Conservation (phyloP, 2,329 filamentous ascomycete genomes). For the Neopestalotiopsis clavispora region DNA sequence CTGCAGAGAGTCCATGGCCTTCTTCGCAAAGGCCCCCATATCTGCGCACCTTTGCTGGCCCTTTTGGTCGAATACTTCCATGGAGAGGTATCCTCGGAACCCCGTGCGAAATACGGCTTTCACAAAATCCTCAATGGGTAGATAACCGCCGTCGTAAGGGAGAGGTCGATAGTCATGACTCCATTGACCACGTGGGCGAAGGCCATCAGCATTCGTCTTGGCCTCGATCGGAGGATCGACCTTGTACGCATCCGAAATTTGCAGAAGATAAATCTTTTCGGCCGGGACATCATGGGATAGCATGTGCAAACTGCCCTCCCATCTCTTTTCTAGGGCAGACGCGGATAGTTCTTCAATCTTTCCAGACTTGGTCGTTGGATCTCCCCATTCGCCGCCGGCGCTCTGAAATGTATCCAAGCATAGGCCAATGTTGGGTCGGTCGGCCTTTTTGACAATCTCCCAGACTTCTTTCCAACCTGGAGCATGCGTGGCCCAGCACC, state of each 20-base stretch:
- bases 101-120: constrained; percentile 71
- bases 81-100: constrained; percentile 68
- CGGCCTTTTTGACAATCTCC: constrained; percentile 67
- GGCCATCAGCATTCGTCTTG: constrained; percentile 52
- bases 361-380: constrained; percentile 69
- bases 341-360: constrained; percentile 50
- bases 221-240: constrained; percentile 59
- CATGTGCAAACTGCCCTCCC: constrained; percentile 58
- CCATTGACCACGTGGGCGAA: constrained; percentile 69
- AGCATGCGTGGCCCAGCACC: constrained; percentile 79
- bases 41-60: constrained; percentile 52
- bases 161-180: constrained; percentile 73
- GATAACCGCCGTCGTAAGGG: constrained; percentile 72
- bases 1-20: constrained; percentile 54
- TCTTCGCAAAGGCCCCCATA: constrained; percentile 52
- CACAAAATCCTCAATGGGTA: constrained; percentile 69
- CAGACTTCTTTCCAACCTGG: constrained; percentile 72
- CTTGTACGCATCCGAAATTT: constrained; percentile 77
- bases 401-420: constrained; percentile 82
- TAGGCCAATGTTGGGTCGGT: constrained; percentile 71
- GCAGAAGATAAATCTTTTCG: constrained; percentile 76
- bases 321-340: constrained; percentile 54
- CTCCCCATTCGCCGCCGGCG: constrained; percentile 73
- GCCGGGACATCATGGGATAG: constrained; percentile 62
- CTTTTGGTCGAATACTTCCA: constrained; percentile 72